A percentile compares a stretch with the other conserved stretches of the same genome.
Conservation (phyloP, 1,284 basidiomycete species). For the Cronartium ribicola region DNA sequence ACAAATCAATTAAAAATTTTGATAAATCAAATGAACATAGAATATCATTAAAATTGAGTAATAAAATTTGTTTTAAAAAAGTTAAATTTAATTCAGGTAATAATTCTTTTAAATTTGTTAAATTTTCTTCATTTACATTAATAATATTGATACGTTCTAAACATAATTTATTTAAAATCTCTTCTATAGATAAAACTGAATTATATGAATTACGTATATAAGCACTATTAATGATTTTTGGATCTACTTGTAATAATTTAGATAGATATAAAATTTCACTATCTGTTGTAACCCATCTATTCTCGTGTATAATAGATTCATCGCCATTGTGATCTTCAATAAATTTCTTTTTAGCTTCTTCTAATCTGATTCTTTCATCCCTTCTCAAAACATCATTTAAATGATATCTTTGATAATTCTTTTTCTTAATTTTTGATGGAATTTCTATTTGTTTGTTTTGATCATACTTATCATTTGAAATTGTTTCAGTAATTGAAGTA, state of each 20-base stretch:
- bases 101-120: constrained; percentile 3
- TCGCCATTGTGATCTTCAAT: neutral
- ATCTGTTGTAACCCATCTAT: constrained; percentile 13
- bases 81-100: neutral
- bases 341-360: neutral
- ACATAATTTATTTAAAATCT: constrained; percentile 12
- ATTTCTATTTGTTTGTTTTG: neutral
- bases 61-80: neutral
- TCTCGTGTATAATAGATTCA: neutral
- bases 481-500: neutral
- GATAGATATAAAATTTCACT: constrained; percentile 20
- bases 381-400: constrained; percentile 22
- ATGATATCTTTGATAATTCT: neutral
- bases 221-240: neutral
- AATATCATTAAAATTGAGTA: constrained; percentile 18
- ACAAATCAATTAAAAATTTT: constrained; percentile 19
- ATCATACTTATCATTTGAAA: neutral
- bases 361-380: neutral
- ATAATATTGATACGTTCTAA: neutral
- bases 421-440: neutral
- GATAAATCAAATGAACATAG: constrained; percentile 16
- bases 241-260: constrained; percentile 1
- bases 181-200: constrained; percentile 22
- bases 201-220: constrained; percentile 16
- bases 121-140: neutral